phyloP scores from a whole-genome alignment of 1,284 basidiomycete genomes.

The Irpex rosettiformis region DNA sequence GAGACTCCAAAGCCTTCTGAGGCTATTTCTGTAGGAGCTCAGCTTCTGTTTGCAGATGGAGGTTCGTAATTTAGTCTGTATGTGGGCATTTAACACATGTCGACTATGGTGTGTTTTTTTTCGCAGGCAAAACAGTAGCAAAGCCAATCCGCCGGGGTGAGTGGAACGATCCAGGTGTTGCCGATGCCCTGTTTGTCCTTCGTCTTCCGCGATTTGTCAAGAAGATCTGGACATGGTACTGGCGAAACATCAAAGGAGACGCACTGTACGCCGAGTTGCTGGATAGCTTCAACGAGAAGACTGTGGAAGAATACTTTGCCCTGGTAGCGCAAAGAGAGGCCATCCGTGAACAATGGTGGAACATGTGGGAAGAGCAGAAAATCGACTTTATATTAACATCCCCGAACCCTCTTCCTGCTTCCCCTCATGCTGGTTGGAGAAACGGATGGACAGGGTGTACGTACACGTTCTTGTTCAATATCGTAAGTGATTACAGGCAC shows the following conservation, averaged over 20 bases:
- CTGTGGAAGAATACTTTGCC: constrained; percentile 53
- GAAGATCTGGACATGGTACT: constrained; percentile 35
- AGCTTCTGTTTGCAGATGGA: constrained; percentile 36
- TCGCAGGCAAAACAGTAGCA: constrained; percentile 22
- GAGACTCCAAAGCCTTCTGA: constrained; percentile 36
- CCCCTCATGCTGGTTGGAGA: constrained; percentile 41
- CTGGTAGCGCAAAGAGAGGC: constrained; percentile 54
- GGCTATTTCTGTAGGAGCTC: constrained; percentile 35
- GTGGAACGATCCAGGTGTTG: constrained; percentile 44
- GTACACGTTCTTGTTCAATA: constrained; percentile 52
- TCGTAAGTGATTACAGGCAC: constrained; percentile 43
- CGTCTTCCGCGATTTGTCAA: constrained; percentile 40
- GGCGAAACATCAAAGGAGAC: constrained; percentile 29
- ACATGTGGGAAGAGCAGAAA: constrained; percentile 24
- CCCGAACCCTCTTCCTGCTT: constrained; percentile 54
- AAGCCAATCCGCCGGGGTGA: constrained; percentile 37
- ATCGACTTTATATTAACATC: constrained; percentile 62
- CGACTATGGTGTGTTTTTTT: background rate
- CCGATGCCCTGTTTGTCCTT: constrained; percentile 24
- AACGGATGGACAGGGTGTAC: constrained; percentile 27
- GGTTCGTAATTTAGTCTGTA: constrained; percentile 23
- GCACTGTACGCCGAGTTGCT: constrained; percentile 37
- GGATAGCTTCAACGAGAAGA: constrained; percentile 39
- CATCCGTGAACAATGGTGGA: constrained; percentile 40
- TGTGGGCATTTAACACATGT: too few relatives aligned